phyloP scores from a whole-genome alignment of 768 basidiomycete genomes.

The Tulasnella sp. region DNA sequence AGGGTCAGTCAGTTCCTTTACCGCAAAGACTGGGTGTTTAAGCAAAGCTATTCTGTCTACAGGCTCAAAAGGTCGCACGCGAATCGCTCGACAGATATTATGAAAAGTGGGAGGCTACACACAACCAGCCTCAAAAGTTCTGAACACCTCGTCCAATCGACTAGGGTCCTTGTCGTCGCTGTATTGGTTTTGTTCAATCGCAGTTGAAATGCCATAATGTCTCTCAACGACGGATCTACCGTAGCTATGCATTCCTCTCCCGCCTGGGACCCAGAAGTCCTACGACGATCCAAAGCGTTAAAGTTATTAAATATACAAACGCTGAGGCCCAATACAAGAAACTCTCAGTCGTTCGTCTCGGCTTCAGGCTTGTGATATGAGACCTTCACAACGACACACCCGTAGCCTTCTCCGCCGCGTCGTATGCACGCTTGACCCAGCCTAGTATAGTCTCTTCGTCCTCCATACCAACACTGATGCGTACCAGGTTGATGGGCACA shows the following conservation, averaged over 20 bases:
- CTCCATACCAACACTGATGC: constrained; percentile 87
- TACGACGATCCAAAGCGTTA: no score
- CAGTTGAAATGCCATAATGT: no score
- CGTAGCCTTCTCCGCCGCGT: constrained; percentile 47
- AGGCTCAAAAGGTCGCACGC: background rate
- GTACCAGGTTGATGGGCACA: constrained; percentile 74
- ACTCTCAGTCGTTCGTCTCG: background rate
- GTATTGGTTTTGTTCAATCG: background rate
- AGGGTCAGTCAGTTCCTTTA: background rate
- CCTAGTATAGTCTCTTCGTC: constrained; percentile 42
- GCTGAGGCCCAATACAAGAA: no score
- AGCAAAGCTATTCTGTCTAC: background rate
- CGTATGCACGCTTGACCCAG: constrained; percentile 53
- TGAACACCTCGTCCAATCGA: background rate
- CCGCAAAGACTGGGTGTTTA: no score
- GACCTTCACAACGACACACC: background rate
- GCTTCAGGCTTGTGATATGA: no score
- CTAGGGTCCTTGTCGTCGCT: background rate
- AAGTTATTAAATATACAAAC: no score
- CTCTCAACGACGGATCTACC: no score
- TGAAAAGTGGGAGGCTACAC: background rate
- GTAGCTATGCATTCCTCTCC: no score
- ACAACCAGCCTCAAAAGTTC: background rate
- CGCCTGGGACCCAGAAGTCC: no score
- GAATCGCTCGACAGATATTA: background rate